Evolutionary conservation across 352 stramenopile species (phyloP), one percentile per base, ranked within the genome.

Genomic region (Phytophthora vignae): DNA sequence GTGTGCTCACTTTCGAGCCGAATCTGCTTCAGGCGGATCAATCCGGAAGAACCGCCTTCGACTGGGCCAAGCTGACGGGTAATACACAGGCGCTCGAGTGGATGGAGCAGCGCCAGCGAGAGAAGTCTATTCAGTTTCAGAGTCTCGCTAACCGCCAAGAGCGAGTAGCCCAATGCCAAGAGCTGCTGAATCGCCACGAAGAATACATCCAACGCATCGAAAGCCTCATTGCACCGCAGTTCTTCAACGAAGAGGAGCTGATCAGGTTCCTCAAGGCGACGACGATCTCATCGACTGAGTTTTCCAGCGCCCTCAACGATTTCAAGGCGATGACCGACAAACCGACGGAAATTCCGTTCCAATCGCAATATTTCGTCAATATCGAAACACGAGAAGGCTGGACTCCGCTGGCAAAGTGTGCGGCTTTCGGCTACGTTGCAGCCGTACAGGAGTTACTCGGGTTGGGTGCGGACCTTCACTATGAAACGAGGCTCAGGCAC

Each of bases 361-460:
- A 75, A 22, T 59, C 74, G 1, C 42, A 69, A 10, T 92, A 73
- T 38, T 84, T 90, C 29, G 50, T 91, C 4, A 78, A 90, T 48
- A 33, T 79, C 15, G 88, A 95, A 66, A 94, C 70, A 5, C 71
- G 66, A 44, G 74, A 84, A 55, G 88, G 86, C 1, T 95, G 88
- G 88, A 94, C 88, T 14, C 80, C 88, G 7, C 60, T 95, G 10
- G 79, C 82, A 0, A 94, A 93, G 57, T 88, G 83, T 14, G 80
- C 85, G 9, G 78, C 86, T 10, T 82, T 85, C 29, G 85, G 82
- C 0, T 84, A 84, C 54, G 49, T 83, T 1, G 50, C 60, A 1
- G 81, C 58, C 0, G 54, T 87, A 0, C 67, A 85, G 40, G 49
- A 82, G 56, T 69, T 94, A n/a, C 22, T 94, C 1, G 52, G 68